A percentile compares a stretch with the other conserved stretches of the same genome.
Conservation (phyloP, 2,329 filamentous ascomycete genomes). For the Huntiella abstrusa region DNA sequence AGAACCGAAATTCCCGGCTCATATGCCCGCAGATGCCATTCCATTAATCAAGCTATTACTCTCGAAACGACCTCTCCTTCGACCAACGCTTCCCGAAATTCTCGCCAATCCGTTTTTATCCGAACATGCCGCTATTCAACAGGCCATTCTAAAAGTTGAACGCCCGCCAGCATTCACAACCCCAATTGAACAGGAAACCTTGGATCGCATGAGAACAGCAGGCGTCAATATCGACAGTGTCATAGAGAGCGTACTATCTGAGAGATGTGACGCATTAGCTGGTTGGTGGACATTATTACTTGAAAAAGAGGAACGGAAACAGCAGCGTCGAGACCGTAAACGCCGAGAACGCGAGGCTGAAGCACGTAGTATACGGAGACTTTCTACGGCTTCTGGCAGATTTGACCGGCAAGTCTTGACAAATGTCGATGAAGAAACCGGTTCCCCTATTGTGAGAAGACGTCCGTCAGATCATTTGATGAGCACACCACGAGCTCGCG, state of each 20-base stretch:
- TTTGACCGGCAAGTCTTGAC: constrained; percentile 62
- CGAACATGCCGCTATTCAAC: constrained; percentile 73
- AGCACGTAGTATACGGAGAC: constrained; percentile 54
- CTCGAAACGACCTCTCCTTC: constrained; percentile 71
- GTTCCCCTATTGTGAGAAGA: constrained; percentile 5
- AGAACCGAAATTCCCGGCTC: constrained; percentile 70
- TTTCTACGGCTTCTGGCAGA: constrained; percentile 79
- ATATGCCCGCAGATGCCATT: constrained; percentile 59
- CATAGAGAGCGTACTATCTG: constrained; percentile 80
- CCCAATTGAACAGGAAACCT: constrained; percentile 68
- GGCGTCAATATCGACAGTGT: constrained; percentile 89
- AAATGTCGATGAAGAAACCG: constrained; percentile 58
- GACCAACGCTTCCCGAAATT: constrained; percentile 70
- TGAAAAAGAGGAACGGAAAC: constrained; percentile 86
- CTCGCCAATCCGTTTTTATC: constrained; percentile 72
- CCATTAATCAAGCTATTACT: constrained; percentile 62
- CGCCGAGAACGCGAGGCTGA: constrained; percentile 71
- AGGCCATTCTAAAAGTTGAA: constrained; percentile 69
- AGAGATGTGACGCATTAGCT: constrained; percentile 73
- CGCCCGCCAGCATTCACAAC: constrained; percentile 72
- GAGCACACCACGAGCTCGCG: constrained; percentile 45
- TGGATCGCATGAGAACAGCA: constrained; percentile 82
- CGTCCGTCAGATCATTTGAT: constrained; percentile 25
- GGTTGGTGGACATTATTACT: constrained; percentile 93
- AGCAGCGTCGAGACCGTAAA: constrained; percentile 59